A percentile compares a stretch with the other conserved stretches of the same genome.
Evolutionary conservation across 2,329 filamentous ascomycete species (phyloP).

Genomic region (Scleromitrula shiraiana): DNA sequence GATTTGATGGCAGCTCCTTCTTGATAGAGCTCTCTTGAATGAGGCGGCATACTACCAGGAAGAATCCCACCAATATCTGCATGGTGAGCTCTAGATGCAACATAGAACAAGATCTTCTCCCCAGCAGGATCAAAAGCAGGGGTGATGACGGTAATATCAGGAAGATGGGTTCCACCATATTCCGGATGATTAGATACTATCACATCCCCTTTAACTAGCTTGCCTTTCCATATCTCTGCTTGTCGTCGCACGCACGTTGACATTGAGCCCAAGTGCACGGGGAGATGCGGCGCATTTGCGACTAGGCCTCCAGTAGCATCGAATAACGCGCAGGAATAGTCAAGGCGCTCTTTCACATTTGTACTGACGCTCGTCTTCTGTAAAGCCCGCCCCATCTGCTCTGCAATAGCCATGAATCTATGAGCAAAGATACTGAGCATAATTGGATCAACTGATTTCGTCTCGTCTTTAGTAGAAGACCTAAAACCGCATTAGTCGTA

Average conservation of each 20-base stretch:
- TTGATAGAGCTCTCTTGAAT: conserved; percentile 57
- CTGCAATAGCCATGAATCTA: conserved; percentile 78
- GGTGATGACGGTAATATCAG: conserved; percentile 75
- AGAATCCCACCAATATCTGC: conserved; percentile 80
- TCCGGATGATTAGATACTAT: conserved; percentile 80
- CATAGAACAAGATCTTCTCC: conserved; percentile 33
- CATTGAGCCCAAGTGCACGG: conserved; percentile 77
- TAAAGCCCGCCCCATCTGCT: conserved; percentile 73
- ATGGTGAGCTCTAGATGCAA: conserved; percentile 53
- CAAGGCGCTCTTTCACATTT: conserved; percentile 74
- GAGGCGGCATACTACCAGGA: conserved; percentile 75
- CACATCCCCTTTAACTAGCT: conserved; percentile 70
- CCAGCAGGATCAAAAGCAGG: conserved; percentile 63
- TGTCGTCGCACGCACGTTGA: conserved; percentile 76
- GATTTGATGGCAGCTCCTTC: conserved; percentile 58
- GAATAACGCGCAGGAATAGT: conserved; percentile 78
- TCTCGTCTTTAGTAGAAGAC: conserved; percentile 24
- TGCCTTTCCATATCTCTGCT: conserved; percentile 71
- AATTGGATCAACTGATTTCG: conserved; percentile 60
- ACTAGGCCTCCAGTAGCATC: conserved; percentile 69
- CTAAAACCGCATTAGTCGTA: neutral
- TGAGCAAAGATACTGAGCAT: conserved; percentile 73
- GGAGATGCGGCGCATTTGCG: conserved; percentile 72
- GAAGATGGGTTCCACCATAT: conserved; percentile 75
- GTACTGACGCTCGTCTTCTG: conserved; percentile 76